Conservation (phyloP, 495 filamentous ascomycete genomes). For the Aspergillus nanangensis region DNA sequence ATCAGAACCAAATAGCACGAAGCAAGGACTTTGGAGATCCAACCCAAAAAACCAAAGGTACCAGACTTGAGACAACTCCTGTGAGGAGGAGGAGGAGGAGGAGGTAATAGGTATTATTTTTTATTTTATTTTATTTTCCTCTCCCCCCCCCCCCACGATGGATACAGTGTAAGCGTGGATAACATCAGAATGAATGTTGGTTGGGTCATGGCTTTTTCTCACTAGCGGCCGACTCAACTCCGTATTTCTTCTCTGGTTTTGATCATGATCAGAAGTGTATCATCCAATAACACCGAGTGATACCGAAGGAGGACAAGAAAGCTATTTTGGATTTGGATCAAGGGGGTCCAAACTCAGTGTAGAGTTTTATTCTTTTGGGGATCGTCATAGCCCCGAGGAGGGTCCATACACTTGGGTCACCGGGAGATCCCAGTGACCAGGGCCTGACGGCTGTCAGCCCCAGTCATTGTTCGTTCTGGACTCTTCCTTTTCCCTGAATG, state of each 20-base stretch:
- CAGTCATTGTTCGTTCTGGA: slow-evolving; percentile 13
- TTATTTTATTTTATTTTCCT: too few relatives aligned
- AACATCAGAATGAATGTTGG: too few relatives aligned
- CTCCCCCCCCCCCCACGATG: too few relatives aligned
- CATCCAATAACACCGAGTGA: too few relatives aligned
- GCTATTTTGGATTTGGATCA: background rate
- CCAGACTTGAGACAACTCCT: slow-evolving; percentile 14
- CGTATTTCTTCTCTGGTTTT: too few relatives aligned
- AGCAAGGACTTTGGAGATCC: slow-evolving; percentile 31
- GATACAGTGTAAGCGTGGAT: too few relatives aligned
- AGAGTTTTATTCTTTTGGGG: too few relatives aligned
- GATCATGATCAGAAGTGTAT: too few relatives aligned
- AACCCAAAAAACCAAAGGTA: slow-evolving; percentile 5
- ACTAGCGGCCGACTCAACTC: too few relatives aligned
- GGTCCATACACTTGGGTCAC: slow-evolving; percentile 29
- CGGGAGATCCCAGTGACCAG: slow-evolving; percentile 30
- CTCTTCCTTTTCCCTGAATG: slow-evolving; percentile 7
- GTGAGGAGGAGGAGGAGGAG: slow-evolving; percentile 18
- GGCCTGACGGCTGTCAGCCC: slow-evolving; percentile 32
- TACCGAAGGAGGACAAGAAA: background rate
- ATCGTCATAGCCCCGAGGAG: slow-evolving; percentile 25
- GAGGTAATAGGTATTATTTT: background rate
- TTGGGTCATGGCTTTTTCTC: too few relatives aligned
- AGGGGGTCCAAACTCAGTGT: background rate
- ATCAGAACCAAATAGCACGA: slow-evolving; percentile 28